Conservation (phyloP, 1,284 basidiomycete species). For the Cryptococcus maquisensis region DNA sequence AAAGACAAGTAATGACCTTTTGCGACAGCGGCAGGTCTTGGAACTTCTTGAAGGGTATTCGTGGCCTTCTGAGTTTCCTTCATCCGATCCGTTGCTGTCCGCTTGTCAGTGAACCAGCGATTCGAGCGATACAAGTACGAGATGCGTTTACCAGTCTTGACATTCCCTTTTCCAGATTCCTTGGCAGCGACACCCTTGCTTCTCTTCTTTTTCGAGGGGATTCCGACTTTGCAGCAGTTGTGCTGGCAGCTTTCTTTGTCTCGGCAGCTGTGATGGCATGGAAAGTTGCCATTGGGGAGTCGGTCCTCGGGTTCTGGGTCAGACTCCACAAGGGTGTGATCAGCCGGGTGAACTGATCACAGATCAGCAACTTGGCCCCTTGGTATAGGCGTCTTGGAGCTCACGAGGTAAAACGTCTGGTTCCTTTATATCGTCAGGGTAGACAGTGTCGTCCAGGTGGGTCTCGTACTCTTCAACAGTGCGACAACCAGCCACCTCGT, state of each 20-base stretch:
- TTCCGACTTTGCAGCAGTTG: constrained; percentile 2
- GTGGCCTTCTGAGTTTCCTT: neutral
- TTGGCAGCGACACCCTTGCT: neutral
- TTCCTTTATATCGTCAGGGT: constrained; percentile 10
- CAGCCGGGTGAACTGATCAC: neutral
- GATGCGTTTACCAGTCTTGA: neutral
- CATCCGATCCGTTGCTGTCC: neutral
- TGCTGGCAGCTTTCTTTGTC: constrained; percentile 1
- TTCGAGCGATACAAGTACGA: neutral
- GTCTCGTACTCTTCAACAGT: constrained; percentile 24
- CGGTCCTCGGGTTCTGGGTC: neutral
- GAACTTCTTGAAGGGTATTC: neutral
- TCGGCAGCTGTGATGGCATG: constrained; percentile 4
- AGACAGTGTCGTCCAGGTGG: constrained; percentile 10
- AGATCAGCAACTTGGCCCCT: neutral
- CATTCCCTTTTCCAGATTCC: neutral
- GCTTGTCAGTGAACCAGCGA: neutral
- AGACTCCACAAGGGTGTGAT: neutral
- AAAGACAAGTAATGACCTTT: neutral
- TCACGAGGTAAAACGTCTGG: neutral
- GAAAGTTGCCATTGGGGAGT: constrained; percentile 1
- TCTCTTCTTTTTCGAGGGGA: neutral
- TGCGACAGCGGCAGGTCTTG: neutral
- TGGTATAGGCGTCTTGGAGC: no score
- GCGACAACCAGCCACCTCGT: constrained; percentile 35